Evolutionary conservation across 1,284 basidiomycete genomes (phyloP), one percentile per base, ranked within the genome.

Genomic region (Trametes hirsuta): DNA sequence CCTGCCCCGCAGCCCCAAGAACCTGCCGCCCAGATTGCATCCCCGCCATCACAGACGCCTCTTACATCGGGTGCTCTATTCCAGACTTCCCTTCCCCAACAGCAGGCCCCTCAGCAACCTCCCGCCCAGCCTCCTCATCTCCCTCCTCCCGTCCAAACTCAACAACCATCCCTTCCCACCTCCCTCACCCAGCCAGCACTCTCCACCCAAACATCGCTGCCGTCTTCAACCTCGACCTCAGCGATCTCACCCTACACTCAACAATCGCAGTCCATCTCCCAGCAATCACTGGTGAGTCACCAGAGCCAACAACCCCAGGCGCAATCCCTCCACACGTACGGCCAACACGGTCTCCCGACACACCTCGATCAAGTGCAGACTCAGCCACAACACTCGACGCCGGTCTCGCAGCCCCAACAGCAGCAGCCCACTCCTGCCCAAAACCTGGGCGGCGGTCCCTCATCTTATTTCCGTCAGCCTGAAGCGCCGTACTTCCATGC

Each of bases 401-500:
- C 73, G 24, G 66, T 65, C 6, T 66, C 69, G 21, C 81, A 80
- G 58, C 66, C 71, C 9, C 76, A 77, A 56, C 73, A 75, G 22
- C 72, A 77, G 44, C 63, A 65, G 47, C 68, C 71, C 24, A 72
- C 74, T 45, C 81, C 78, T 53, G 80, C 80, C 58, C 79, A 81
- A 42, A 80, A 65, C 64, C 49, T 71, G 24, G 66, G 65, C 25
- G 71, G 68, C 21, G 71, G 68, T 10, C 72, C 75, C 14, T 70
- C 79, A 3, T 77, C 78, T 0, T 91, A 90, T 68, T 90, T 88
- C 79, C 81, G 89, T 53, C 87, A 87, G 69, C 80, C 80, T 6
- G 86, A 90, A 36, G 72, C 78, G 8, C 86, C 86, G 4, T 91
- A 90, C 72, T 91, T 88, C 79, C 87, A 91, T 68, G 79, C 87